Evolutionary conservation across 2,329 filamentous ascomycete species (phyloP).

Genomic region (Ustulina deusta): DNA sequence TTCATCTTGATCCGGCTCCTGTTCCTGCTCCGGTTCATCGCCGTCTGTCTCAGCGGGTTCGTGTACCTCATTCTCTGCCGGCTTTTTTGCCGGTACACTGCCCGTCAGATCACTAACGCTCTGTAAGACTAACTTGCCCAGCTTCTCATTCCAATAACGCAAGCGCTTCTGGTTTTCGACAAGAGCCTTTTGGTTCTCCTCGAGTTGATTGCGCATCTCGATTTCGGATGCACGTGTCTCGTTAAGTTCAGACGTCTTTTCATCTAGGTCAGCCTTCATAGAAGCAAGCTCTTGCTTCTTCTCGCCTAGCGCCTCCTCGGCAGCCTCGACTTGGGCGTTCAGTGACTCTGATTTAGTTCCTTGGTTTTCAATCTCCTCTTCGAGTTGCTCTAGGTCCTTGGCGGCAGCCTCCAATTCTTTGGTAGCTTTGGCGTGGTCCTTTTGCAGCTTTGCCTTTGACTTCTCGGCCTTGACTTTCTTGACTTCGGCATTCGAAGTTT

Average conservation of each 20-base stretch:
- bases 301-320: slow-evolving; percentile 78
- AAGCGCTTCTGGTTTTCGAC: slow-evolving; percentile 86
- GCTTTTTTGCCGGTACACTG: slow-evolving; percentile 49
- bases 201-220: slow-evolving; percentile 97
- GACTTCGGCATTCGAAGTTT: slow-evolving; percentile 87
- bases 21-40: slow-evolving; percentile 44
- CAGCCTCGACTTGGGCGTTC: slow-evolving; percentile 80
- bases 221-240: slow-evolving; percentile 91
- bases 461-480: slow-evolving; percentile 94
- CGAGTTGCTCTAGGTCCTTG: slow-evolving; percentile 80
- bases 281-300: slow-evolving; percentile 84
- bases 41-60: no score
- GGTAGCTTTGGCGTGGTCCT: slow-evolving; percentile 80
- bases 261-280: slow-evolving; percentile 87
- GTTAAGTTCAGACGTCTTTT: slow-evolving; percentile 87
- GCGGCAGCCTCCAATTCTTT: slow-evolving; percentile 80
- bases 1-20: slow-evolving; percentile 44
- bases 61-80: slow-evolving; percentile 36
- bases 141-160: slow-evolving; percentile 89
- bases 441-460: slow-evolving; percentile 86
- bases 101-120: slow-evolving; percentile 77
- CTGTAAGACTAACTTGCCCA: slow-evolving; percentile 84
- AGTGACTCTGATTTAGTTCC: slow-evolving; percentile 79
- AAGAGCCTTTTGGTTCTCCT: slow-evolving; percentile 93
- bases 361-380: slow-evolving; percentile 83